Evolutionary conservation across 306 rosid genomes (phyloP), one percentile per base, ranked within the genome.

Genomic region (Albizia julibrissin): DNA sequence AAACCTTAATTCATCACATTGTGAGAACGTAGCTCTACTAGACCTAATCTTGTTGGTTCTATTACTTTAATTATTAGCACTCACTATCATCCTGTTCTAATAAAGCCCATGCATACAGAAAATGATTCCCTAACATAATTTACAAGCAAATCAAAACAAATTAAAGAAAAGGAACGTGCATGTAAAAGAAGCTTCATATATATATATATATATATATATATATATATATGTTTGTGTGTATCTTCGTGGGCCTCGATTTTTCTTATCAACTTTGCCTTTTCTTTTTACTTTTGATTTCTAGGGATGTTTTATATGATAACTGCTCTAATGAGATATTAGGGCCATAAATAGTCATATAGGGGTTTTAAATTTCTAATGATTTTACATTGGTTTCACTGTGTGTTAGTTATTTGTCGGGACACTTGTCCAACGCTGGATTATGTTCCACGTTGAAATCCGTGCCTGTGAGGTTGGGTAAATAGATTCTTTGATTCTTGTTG

Each of bases 371-470:
- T 73, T 31, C 39, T 10, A 76, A 83, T 71, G 81, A 72, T 83
- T 80, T 77, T 31, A 76, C 76, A 76, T 64, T 68, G n/a, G 83
- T 22, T 77, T 77, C 56, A 80, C 89, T 73, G 83, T 83, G 76
- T 47, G 83, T 83, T 83, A 67, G 85, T 83, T 83, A 86, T 80
- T 83, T 86, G 89, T 86, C 87, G 87, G 83, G 70, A 80, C 71
- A 47, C 78, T 49, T 47, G 78, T 54, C 64, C 13, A 31, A 10
- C 40, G 10, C 65, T 49, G 77, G 77, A 47, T 19, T 56, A n/a
- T 3, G n/a, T 65, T 52, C 26, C 69, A 52, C 68, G 26, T 22
- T 71, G 77, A 80, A 40, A 64, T 14, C 24, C 43, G 46, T 69
- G 81, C 67, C 72, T 40, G 52, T 72, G 24, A 50, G 77, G 49